phyloP scores from a whole-genome alignment of 768 basidiomycete species.

The Tephrocybe sp. region DNA sequence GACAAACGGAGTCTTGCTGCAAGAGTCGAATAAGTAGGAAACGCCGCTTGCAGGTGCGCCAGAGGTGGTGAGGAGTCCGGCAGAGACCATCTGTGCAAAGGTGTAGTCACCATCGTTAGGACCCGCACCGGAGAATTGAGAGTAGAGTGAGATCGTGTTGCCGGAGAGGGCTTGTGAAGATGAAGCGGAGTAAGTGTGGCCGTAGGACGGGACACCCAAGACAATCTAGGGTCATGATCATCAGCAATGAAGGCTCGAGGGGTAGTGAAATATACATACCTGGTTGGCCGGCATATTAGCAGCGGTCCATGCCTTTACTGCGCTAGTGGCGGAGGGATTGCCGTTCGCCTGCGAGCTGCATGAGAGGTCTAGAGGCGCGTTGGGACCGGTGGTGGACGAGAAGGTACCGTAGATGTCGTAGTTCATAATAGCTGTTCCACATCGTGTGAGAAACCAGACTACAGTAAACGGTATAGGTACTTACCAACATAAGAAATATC shows the following conservation, averaged over 20 bases:
- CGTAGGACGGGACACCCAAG: slow-evolving; percentile 80
- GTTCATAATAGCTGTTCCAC: slow-evolving; percentile 50
- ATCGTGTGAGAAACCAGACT: background rate
- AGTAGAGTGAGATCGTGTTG: slow-evolving; percentile 37
- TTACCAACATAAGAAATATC: slow-evolving; percentile 51
- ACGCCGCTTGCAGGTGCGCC: slow-evolving; percentile 49
- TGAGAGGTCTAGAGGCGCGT: slow-evolving; percentile 75
- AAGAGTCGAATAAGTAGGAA: slow-evolving; percentile 54
- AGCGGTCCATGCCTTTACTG: slow-evolving; percentile 65
- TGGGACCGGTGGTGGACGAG: slow-evolving; percentile 62
- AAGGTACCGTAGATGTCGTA: slow-evolving; percentile 49
- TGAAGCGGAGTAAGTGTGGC: slow-evolving; percentile 62
- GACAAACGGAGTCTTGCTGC: slow-evolving; percentile 78
- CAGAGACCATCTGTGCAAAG: slow-evolving; percentile 57
- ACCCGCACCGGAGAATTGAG: slow-evolving; percentile 42
- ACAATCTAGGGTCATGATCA: slow-evolving; percentile 42
- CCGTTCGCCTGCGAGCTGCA: slow-evolving; percentile 59
- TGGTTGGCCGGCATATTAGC: slow-evolving; percentile 70
- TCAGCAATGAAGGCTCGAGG: background rate
- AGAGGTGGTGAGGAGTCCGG: slow-evolving; percentile 47
- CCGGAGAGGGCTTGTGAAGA: slow-evolving; percentile 29
- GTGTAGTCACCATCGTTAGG: slow-evolving; percentile 48
- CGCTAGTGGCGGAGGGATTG: slow-evolving; percentile 58
- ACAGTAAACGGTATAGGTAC: background rate
- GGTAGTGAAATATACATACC: slow-evolving; percentile 13